Evolutionary conservation across 2,329 filamentous ascomycete genomes (phyloP).

Genomic region (Metarhizium album): DNA sequence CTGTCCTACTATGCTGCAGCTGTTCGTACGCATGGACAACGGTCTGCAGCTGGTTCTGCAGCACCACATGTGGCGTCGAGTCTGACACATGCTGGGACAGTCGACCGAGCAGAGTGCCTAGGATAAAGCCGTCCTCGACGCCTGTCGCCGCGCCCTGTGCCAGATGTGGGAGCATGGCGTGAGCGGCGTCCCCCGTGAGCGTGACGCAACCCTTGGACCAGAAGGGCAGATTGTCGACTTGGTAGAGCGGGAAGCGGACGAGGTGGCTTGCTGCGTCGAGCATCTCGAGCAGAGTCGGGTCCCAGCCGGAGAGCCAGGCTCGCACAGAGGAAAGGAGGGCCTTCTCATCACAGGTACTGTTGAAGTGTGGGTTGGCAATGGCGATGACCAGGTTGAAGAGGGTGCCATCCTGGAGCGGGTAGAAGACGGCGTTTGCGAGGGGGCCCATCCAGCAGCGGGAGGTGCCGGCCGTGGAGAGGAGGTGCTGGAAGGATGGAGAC

Average conservation of each 20-base stretch:
- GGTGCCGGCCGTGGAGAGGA: not conserved
- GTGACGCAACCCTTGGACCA: conserved; percentile 8
- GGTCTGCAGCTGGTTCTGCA: not conserved
- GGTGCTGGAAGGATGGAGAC: not conserved
- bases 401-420: conserved; percentile 3
- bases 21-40: conserved; percentile 5
- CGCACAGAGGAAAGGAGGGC: not conserved
- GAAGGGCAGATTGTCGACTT: conserved; percentile 3
- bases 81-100: not conserved
- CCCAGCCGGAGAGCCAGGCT: conserved; percentile 3
- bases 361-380: conserved; percentile 3
- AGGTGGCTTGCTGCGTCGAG: conserved; percentile 4
- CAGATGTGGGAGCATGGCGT: conserved; percentile 15
- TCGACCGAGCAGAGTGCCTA: conserved; percentile 18
- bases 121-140: conserved; percentile 14
- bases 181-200: conserved; percentile 11
- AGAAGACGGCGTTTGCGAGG: conserved; percentile 4
- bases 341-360: not conserved
- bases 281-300: conserved; percentile 6
- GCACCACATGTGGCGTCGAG: not conserved
- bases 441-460: conserved; percentile 8
- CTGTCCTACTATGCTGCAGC: conserved; percentile 6
- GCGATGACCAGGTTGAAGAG: conserved; percentile 7
- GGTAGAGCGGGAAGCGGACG: conserved; percentile 6
- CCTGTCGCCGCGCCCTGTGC: conserved; percentile 17